phyloP scores from a whole-genome alignment of 805 yeast genomes.

The Yamadazyma insecticola region DNA sequence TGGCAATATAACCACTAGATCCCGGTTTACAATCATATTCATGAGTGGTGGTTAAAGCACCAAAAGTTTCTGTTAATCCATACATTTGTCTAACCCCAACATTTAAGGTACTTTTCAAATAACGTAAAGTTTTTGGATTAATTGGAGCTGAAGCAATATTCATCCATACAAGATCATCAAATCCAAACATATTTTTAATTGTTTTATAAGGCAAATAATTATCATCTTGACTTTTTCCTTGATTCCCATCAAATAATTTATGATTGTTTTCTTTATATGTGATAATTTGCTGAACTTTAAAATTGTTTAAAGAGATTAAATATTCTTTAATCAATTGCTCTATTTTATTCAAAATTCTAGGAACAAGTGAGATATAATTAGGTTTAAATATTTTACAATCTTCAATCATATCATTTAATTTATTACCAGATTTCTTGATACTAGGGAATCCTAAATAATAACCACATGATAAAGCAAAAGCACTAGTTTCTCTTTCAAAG shows the following conservation, averaged over 20 bases:
- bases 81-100: constrained; percentile 61
- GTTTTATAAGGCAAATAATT: constrained; percentile 22
- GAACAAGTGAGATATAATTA: constrained; percentile 50
- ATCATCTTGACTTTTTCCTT: constrained; percentile 21
- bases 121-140: constrained; percentile 52
- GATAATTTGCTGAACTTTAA: constrained; percentile 24
- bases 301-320: constrained; percentile 1
- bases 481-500: constrained; percentile 45
- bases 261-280: constrained; percentile 24
- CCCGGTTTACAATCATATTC: constrained; percentile 37
- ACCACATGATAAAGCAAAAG: constrained; percentile 43
- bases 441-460: constrained; percentile 48
- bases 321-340: constrained; percentile 51
- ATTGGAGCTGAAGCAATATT: constrained; percentile 63
- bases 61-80: constrained; percentile 66
- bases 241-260: constrained; percentile 45
- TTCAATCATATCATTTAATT: constrained; percentile 44
- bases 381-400: constrained; percentile 55
- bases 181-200: constrained; percentile 18
- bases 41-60: constrained; percentile 42
- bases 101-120: constrained; percentile 56
- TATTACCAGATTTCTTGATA: constrained; percentile 16
- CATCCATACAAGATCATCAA: constrained; percentile 19
- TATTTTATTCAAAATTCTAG: constrained; percentile 57
- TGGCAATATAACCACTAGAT: constrained; percentile 49